Evolutionary conservation across 2,329 filamentous ascomycete species (phyloP).

Genomic region (Neoscytalidium dimidiatum): DNA sequence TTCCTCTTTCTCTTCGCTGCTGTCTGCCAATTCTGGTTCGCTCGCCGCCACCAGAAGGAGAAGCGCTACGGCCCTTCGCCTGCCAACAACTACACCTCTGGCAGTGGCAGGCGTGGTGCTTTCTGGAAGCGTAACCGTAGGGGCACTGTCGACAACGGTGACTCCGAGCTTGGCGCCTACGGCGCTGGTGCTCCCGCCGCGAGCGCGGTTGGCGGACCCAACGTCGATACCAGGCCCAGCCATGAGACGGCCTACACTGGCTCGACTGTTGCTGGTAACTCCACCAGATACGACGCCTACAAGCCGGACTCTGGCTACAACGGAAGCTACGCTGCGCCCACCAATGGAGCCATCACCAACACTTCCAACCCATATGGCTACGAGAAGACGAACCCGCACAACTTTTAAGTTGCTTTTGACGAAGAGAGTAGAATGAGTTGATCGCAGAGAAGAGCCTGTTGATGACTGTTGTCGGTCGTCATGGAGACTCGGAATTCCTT

Average conservation of each 20-base stretch:
- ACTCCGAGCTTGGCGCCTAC: slow-evolving; percentile 48
- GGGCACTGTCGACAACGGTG: slow-evolving; percentile 32
- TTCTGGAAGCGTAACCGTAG: slow-evolving; percentile 44
- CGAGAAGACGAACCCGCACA: slow-evolving; percentile 28
- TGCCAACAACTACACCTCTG: slow-evolving; percentile 67
- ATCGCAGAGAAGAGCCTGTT: not conserved
- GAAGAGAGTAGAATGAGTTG: not conserved
- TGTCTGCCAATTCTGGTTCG: slow-evolving; percentile 66
- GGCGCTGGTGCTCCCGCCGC: slow-evolving; percentile 31
- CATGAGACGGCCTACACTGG: slow-evolving; percentile 55
- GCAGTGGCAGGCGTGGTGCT: slow-evolving; percentile 48
- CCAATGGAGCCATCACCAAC: slow-evolving; percentile 46
- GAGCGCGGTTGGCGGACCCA: slow-evolving; percentile 27
- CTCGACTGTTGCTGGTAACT: slow-evolving; percentile 46
- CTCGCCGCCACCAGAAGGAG: slow-evolving; percentile 71
- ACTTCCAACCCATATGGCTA: slow-evolving; percentile 45
- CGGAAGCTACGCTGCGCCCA: slow-evolving; percentile 32
- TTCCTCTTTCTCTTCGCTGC: slow-evolving; percentile 76
- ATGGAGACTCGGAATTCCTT: not conserved
- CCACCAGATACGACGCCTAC: slow-evolving; percentile 34
- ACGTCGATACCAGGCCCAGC: slow-evolving; percentile 44
- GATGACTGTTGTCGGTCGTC: not conserved
- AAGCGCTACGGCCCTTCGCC: slow-evolving; percentile 70
- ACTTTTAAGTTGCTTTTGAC: not conserved
- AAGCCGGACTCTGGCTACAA: slow-evolving; percentile 15